Conservation (phyloP, 1,139 yeast genomes). For the Nakaseomyces nivariensis region DNA sequence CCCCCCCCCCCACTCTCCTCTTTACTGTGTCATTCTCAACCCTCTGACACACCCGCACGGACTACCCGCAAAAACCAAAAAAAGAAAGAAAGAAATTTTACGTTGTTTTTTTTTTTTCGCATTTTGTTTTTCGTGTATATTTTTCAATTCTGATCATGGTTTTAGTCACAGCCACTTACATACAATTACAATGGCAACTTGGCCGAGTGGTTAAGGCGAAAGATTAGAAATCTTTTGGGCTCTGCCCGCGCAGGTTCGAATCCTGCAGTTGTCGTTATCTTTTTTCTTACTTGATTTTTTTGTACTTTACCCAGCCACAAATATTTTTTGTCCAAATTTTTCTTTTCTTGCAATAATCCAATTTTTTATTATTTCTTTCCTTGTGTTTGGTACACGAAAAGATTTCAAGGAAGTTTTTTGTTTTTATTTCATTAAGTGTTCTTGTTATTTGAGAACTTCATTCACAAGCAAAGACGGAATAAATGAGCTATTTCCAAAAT, state of each 20-base stretch:
- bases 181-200: slow-evolving; percentile 31
- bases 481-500: not conserved
- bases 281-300: slow-evolving; percentile 6
- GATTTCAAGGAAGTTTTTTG: no score
- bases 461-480: not conserved
- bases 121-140: not conserved
- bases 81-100: no score
- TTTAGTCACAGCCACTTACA: not conserved
- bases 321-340: not conserved
- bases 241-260: slow-evolving; percentile 34
- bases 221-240: slow-evolving; percentile 45
- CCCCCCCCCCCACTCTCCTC: no score
- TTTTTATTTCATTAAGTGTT: no score
- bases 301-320: not conserved
- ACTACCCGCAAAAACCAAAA: no score
- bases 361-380: no score
- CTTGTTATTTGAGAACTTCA: no score
- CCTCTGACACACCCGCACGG: no score
- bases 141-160: not conserved
- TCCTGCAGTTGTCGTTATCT: slow-evolving; percentile 32
- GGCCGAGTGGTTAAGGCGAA: slow-evolving; percentile 49
- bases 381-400: no score
- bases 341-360: not conserved
- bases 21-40: no score
- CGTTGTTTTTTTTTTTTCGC: no score